Evolutionary conservation across 2,329 filamentous ascomycete genomes (phyloP).

Genomic region (Diplodia scrobiculata): DNA sequence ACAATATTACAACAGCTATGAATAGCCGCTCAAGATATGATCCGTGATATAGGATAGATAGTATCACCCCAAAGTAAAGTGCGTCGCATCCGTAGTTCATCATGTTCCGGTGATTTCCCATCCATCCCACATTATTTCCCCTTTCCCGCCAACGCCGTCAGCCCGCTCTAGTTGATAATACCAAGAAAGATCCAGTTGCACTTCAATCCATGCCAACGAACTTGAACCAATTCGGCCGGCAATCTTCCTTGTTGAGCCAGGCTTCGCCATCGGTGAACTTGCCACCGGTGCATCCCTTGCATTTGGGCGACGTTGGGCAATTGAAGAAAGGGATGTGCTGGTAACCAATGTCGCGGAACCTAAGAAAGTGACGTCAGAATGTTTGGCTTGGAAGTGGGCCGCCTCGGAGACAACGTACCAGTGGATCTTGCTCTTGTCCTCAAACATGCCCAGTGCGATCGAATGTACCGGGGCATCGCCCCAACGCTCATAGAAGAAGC

Average conservation of each 20-base stretch:
- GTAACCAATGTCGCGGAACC: constrained; percentile 99
- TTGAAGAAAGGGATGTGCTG: constrained; percentile 99
- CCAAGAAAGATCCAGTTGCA: neutral
- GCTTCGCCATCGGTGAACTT: constrained; percentile 85
- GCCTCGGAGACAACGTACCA: constrained; percentile 63
- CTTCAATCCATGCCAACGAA: constrained; percentile 76
- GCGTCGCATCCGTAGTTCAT: neutral
- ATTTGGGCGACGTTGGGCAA: constrained; percentile 95
- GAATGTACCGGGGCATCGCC: constrained; percentile 97
- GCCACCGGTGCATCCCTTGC: constrained; percentile 81
- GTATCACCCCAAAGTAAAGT: neutral
- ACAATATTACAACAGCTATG: constrained; percentile 17
- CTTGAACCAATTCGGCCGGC: constrained; percentile 96
- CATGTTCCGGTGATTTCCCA: constrained; percentile 1
- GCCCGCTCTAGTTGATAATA: neutral
- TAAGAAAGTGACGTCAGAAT: constrained; percentile 44
- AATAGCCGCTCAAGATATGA: neutral
- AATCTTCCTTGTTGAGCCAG: constrained; percentile 87
- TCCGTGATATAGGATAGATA: neutral
- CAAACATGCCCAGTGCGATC: constrained; percentile 87
- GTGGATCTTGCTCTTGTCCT: constrained; percentile 86
- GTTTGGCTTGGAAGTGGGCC: too few species aligned
- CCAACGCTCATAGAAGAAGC: constrained; percentile 99
- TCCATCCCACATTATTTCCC: neutral
- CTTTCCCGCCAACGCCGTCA: neutral